phyloP scores from a whole-genome alignment of 2,329 filamentous ascomycete genomes.

The Fusarium redolens region DNA sequence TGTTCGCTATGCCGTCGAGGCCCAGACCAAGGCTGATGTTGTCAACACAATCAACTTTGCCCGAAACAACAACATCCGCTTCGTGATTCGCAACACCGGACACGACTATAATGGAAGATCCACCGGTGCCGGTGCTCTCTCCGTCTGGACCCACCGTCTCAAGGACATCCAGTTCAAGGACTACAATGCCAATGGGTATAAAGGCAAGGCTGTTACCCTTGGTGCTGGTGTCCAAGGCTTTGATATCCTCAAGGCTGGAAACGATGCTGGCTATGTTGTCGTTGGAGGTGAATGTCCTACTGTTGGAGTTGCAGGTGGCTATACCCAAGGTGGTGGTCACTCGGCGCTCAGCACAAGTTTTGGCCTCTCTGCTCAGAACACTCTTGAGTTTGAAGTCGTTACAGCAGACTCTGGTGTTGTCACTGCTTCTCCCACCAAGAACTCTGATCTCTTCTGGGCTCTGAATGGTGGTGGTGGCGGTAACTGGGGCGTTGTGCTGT shows the following conservation, averaged over 20 bases:
- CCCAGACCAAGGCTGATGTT: slow-evolving; percentile 47
- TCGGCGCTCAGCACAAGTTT: slow-evolving; percentile 63
- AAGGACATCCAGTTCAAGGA: slow-evolving; percentile 56
- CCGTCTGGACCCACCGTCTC: slow-evolving; percentile 56
- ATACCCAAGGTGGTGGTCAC: slow-evolving; percentile 68
- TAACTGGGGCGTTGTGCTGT: slow-evolving; percentile 67
- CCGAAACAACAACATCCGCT: slow-evolving; percentile 55
- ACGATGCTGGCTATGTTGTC: slow-evolving; percentile 57
- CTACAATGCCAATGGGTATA: slow-evolving; percentile 58
- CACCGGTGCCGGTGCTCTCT: slow-evolving; percentile 61
- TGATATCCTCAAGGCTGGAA: slow-evolving; percentile 59
- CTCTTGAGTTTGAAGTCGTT: slow-evolving; percentile 67
- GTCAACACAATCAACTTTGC: slow-evolving; percentile 49
- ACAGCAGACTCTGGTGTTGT: slow-evolving; percentile 61
- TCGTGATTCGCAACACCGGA: slow-evolving; percentile 65
- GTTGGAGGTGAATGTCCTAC: slow-evolving; percentile 66
- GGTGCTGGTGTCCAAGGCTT: slow-evolving; percentile 65
- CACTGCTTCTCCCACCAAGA: slow-evolving; percentile 57
- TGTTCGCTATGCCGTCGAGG: slow-evolving; percentile 54
- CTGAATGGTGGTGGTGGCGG: slow-evolving; percentile 69
- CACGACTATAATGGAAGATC: slow-evolving; percentile 66
- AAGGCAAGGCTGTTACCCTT: slow-evolving; percentile 63
- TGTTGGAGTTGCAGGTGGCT: slow-evolving; percentile 68
- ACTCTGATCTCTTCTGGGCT: slow-evolving; percentile 73
- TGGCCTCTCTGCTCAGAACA: slow-evolving; percentile 70